phyloP scores from a whole-genome alignment of 2,329 filamentous ascomycete genomes.

The Sphaerulina musiva region DNA sequence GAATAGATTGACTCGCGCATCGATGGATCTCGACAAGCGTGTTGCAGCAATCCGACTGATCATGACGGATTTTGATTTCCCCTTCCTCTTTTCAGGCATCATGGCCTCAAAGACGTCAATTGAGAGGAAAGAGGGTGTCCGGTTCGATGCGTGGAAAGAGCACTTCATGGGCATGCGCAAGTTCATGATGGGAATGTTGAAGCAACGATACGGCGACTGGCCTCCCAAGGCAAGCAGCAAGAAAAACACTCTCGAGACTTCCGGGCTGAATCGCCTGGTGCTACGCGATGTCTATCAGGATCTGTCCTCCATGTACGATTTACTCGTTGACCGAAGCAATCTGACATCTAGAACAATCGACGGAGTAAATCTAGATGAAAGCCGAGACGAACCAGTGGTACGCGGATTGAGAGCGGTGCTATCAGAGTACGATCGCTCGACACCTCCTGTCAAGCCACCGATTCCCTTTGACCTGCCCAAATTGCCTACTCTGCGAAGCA shows the following conservation, averaged over 20 bases:
- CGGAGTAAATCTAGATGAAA: conserved; percentile 51
- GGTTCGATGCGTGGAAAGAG: conserved; percentile 76
- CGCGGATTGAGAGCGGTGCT: conserved; percentile 72
- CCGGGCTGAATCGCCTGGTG: conserved; percentile 77
- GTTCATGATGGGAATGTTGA: conserved; percentile 66
- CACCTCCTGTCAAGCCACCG: conserved; percentile 81
- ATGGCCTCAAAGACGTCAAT: conserved; percentile 73
- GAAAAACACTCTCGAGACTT: conserved; percentile 83
- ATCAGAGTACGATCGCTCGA: conserved; percentile 81
- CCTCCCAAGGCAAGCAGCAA: conserved; percentile 86
- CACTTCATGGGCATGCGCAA: conserved; percentile 68
- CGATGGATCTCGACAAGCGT: conserved; percentile 69
- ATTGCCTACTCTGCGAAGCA: conserved; percentile 61
- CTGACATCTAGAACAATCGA: conserved; percentile 74
- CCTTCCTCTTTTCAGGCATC: conserved; percentile 78
- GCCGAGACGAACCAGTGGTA: conserved; percentile 53
- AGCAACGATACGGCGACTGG: conserved; percentile 65
- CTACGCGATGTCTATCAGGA: conserved; percentile 78
- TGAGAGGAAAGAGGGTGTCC: conserved; percentile 66
- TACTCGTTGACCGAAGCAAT: conserved; percentile 72
- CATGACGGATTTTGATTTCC: conserved; percentile 85
- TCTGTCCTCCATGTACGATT: conserved; percentile 78
- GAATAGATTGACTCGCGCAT: conserved; percentile 73
- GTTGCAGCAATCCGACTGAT: conserved; percentile 63
- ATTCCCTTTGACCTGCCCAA: conserved; percentile 84